Base-by-base conservation (phyloP, 1,139 yeast species). In the Candida mesenterica region DNA sequence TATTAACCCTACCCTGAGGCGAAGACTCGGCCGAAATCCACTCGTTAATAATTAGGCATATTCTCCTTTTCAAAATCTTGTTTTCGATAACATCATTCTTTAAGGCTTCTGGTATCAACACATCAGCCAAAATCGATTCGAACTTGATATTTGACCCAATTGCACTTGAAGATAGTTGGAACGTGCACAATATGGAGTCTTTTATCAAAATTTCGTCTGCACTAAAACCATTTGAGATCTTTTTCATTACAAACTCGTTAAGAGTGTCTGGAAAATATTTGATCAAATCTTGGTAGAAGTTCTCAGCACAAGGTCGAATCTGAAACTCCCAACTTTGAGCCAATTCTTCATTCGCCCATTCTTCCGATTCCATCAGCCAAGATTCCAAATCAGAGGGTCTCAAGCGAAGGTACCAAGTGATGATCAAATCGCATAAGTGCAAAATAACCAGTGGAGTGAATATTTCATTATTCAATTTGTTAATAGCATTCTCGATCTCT, bases 351-450 rank as follows among this genome's bases (percentile, higher is more conserved):
- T 80, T 80, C 23, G 87, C 79, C 88, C 95, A 92, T 53, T 87
- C 96, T 57, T 89, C 97, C 0, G 97, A 96, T 41, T 88, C 96
- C 23, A 75, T 59, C 10, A 68, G 59, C 97, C 97, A 92, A 31
- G 77, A 66, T 47, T 85, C 95, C 33, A 90, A 61, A 52, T 90
- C 97, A 1, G 75, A 61, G 0, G 90, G 86, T 37, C 81, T 77
- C 32, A 90, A 59, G 37, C 82, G 75, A 45, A 92, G 68, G 54
- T 87, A 90, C 77, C 83, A 80, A 25, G 72, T 71, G 39, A 88
- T 79, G 24, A 89, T 63, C 23, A 84, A 61, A 42, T 83, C 83
- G 16, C 88, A 75, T 15, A 90, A 59, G 23, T 75, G 72, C 29
- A 68, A 68, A 12, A 86, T 63, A 16, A 81, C 65, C 2, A 68